Evolutionary conservation across 257 asterid genomes (phyloP).

Genomic region (Solanum bulbocastanum): DNA sequence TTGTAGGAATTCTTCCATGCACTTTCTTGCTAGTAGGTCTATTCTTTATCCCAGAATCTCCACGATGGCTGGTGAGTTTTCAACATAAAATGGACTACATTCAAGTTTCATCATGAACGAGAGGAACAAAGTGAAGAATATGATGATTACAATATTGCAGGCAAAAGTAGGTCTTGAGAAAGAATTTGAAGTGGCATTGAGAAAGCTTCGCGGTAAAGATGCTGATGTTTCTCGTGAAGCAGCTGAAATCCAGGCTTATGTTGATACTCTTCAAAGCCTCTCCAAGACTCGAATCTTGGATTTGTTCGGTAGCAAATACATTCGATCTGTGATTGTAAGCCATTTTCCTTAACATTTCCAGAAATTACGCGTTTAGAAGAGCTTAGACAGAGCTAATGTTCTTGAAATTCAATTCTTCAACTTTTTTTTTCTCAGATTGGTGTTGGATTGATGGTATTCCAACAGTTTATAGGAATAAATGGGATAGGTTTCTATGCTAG

Average conservation of each 20-base stretch:
- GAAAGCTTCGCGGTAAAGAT: conserved; percentile 54
- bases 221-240: conserved; percentile 59
- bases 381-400: neutral
- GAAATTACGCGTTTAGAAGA: neutral
- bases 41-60: conserved; percentile 81
- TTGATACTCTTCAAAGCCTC: conserved; percentile 33
- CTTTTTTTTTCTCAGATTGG: conserved; percentile 33
- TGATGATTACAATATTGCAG: conserved; percentile 21
- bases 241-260: conserved; percentile 60
- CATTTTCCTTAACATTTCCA: neutral
- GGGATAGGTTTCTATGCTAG: conserved; percentile 69
- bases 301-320: conserved; percentile 41
- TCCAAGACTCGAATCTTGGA: conserved; percentile 46
- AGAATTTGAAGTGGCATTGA: conserved; percentile 56
- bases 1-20: conserved; percentile 71
- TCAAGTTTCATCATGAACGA: neutral
- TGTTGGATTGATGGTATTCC: conserved; percentile 74
- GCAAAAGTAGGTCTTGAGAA: conserved; percentile 64
- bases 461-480: conserved; percentile 70
- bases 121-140: neutral
- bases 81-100: neutral
- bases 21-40: conserved; percentile 52
- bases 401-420: neutral
- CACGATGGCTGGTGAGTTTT: conserved; percentile 87
- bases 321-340: conserved; percentile 61